phyloP scores from a whole-genome alignment of 257 asterid genomes.

The Nicotiana noctiflora region DNA sequence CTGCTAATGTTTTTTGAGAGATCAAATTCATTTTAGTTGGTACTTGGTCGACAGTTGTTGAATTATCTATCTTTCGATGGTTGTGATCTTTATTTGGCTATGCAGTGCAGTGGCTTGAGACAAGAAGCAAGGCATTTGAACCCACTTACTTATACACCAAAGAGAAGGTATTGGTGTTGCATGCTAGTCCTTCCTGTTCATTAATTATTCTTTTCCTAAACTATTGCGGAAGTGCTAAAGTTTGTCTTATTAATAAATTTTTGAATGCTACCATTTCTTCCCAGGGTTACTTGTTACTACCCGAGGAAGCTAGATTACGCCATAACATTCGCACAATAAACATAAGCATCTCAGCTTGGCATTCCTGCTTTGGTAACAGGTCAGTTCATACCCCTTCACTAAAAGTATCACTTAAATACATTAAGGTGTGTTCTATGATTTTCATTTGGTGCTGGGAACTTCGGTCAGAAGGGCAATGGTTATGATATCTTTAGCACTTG shows the following conservation, averaged over 20 bases:
- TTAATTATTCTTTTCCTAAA: conserved; percentile 9
- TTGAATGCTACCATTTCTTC: conserved; percentile 12
- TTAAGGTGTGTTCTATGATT: neutral
- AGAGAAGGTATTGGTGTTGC: conserved; percentile 61
- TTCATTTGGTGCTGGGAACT: neutral
- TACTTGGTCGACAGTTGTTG: neutral
- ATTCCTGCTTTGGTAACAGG: conserved; percentile 95
- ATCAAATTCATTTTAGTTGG: neutral
- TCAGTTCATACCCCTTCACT: conserved; percentile 18
- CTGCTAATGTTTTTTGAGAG: neutral
- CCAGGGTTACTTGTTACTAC: conserved; percentile 87
- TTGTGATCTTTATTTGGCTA: conserved; percentile 29
- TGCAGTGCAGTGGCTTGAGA: conserved; percentile 94
- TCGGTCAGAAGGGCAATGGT: neutral
- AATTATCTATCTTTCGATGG: neutral
- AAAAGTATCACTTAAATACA: neutral
- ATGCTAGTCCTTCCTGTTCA: conserved; percentile 6
- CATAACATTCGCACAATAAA: conserved; percentile 68
- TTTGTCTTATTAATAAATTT: conserved; percentile 9
- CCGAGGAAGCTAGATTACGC: conserved; percentile 80
- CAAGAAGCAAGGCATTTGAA: conserved; percentile 81
- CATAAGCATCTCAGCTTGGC: conserved; percentile 82
- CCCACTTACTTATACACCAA: conserved; percentile 79
- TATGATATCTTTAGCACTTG: neutral
- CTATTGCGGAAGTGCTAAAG: conserved; percentile 9